Conservation (phyloP, 2,329 filamentous ascomycete genomes). For the Beauveria brongniartii region DNA sequence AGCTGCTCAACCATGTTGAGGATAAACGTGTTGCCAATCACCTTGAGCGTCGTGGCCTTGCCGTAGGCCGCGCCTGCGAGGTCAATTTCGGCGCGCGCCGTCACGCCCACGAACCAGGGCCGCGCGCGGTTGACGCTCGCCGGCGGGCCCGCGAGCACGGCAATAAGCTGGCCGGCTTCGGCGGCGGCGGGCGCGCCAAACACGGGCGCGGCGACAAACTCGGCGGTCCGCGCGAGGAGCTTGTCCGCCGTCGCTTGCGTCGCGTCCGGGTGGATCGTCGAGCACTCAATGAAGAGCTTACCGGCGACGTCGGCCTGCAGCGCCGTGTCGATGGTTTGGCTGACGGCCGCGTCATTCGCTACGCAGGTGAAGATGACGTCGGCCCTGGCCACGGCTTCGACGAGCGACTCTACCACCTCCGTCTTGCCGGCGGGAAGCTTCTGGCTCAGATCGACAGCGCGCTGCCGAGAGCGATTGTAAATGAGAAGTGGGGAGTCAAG, state of each 20-base stretch:
- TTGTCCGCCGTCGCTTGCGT: conserved; percentile 56
- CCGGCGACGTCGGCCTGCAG: conserved; percentile 47
- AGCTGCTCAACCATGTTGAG: conserved; percentile 74
- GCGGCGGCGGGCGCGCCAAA: conserved; percentile 67
- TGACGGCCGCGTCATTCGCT: conserved; percentile 67
- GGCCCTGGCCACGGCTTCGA: conserved; percentile 57
- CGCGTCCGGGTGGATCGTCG: conserved; percentile 78
- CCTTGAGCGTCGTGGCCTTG: conserved; percentile 64
- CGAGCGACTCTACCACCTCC: conserved; percentile 53
- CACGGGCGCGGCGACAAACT: conserved; percentile 65
- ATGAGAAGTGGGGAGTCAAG: conserved; percentile 65
- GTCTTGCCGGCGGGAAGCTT: conserved; percentile 54
- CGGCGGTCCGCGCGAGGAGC: conserved; percentile 51
- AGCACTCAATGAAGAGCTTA: conserved; percentile 82
- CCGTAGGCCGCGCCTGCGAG: conserved; percentile 61
- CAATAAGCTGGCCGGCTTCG: conserved; percentile 61
- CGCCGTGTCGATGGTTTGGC: conserved; percentile 50
- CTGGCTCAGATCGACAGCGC: conserved; percentile 54
- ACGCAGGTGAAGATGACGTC: conserved; percentile 80
- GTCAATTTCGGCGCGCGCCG: conserved; percentile 60
- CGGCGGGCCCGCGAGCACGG: conserved; percentile 61
- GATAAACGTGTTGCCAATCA: conserved; percentile 82
- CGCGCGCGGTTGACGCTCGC: conserved; percentile 53
- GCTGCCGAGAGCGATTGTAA: conserved; percentile 68
- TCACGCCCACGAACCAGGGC: conserved; percentile 67